Conservation (phyloP, 2,329 filamentous ascomycete genomes). For the Fusarium sp. region DNA sequence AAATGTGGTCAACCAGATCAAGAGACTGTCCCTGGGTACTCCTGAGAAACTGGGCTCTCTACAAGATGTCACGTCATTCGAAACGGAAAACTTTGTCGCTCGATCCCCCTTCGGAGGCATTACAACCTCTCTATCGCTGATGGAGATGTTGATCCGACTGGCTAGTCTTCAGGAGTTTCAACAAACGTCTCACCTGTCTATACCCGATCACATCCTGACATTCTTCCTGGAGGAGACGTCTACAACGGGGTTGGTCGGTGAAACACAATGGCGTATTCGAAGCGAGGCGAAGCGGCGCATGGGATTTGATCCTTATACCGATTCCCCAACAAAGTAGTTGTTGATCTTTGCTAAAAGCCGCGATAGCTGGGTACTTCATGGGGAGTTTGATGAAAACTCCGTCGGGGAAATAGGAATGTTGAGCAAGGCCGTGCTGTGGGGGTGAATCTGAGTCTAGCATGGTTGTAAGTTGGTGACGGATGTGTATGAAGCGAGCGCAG, state of each 20-base stretch:
- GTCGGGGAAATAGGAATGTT: constrained; percentile 19
- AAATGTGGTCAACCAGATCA: constrained; percentile 59
- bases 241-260: constrained; percentile 65
- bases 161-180: constrained; percentile 93
- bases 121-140: constrained; percentile 76
- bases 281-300: constrained; percentile 65
- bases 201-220: constrained; percentile 88
- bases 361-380: background rate
- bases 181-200: constrained; percentile 89
- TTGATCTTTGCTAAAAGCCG: background rate
- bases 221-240: constrained; percentile 83
- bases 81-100: constrained; percentile 52
- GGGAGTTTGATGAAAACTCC: constrained; percentile 12
- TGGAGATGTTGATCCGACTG: constrained; percentile 90
- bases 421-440: constrained; percentile 1
- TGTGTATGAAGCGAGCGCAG: background rate
- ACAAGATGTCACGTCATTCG: constrained; percentile 28
- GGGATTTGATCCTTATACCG: constrained; percentile 71
- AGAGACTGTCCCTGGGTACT: constrained; percentile 56
- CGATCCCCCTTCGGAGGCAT: constrained; percentile 68
- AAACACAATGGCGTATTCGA: constrained; percentile 61
- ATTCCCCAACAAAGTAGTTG: constrained; percentile 54
- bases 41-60: constrained; percentile 18
- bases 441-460: background rate
- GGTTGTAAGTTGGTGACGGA: background rate